Base-by-base conservation (phyloP, 2,329 filamentous ascomycete species). In the Ophiocordyceps camponoti-saundersi region DNA sequence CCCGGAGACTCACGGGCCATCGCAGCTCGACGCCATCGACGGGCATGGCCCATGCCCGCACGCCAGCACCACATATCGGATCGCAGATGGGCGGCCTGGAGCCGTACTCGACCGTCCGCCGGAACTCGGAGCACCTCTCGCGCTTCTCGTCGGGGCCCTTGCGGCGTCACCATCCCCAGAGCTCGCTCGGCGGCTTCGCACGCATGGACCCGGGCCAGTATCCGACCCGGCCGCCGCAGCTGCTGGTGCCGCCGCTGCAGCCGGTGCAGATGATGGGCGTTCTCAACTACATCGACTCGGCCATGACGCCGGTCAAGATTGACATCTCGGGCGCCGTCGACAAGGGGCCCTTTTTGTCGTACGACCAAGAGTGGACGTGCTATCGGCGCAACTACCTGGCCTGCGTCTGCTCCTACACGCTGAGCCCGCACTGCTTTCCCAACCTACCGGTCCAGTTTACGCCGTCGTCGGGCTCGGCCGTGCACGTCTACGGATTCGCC, bases 341-440 rank as follows among this genome's bases (percentile, higher is more conserved):
- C 61, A 93, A 94, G 56, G 88, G 88, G 0, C 93, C 94, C 65
- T 94, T 95, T 59, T 68, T 80, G 34, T 75, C 74, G 6, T 44
- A 45, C 3, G 88, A 93, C 47, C 72, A 76, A 18, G 85, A 89
- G 55, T 95, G 87, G 87, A 95, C 88, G 0, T 94, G 88, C 65
- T 95, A 95, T 60, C 75, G 88, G 32, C 75, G 89, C 42, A 95
- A 95, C 61, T 95, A 95, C 64, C 92, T 95, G 60, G 82, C 85
- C 0, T 87, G 92, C 46, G 77, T 81, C 46, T 90, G 85, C 61
- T 85, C 82, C 3, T 95, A 82, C 63, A 74, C 73, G 13, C 66
- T 95, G 22, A 70, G 71, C 40, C 84, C 83, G 15, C 39, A 21
- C 2, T 65, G 69, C 48, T 67, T 65, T 46, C 63, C 66, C 1